Conservation (phyloP, 805 yeast genomes). For the Candida golubevii region DNA sequence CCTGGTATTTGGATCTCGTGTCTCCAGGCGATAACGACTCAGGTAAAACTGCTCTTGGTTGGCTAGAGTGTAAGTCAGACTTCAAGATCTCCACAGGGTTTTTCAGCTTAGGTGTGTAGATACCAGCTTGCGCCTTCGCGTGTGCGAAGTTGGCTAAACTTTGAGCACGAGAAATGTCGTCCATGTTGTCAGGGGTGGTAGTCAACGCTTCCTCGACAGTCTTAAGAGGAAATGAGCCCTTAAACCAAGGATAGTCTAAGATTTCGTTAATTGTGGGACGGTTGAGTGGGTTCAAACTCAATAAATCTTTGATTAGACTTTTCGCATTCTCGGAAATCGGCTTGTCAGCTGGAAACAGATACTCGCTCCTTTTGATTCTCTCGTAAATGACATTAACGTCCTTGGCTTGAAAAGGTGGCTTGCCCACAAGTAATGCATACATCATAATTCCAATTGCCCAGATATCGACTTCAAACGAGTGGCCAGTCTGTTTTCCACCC, state of each 20-base stretch:
- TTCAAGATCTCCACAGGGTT: slow-evolving; percentile 68
- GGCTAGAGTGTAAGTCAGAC: slow-evolving; percentile 66
- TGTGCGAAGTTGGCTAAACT: slow-evolving; percentile 63
- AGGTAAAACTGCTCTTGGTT: slow-evolving; percentile 69
- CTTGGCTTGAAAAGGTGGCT: slow-evolving; percentile 97
- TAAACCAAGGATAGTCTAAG: slow-evolving; percentile 81
- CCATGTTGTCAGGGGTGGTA: slow-evolving; percentile 55
- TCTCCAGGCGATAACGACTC: slow-evolving; percentile 90
- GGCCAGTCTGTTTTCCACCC: slow-evolving; percentile 83
- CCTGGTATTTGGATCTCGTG: slow-evolving; percentile 82
- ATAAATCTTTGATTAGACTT: slow-evolving; percentile 63
- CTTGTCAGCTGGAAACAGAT: slow-evolving; percentile 67
- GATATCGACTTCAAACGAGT: slow-evolving; percentile 89
- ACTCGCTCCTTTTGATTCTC: slow-evolving; percentile 80
- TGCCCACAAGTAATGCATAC: slow-evolving; percentile 87
- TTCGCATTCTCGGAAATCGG: slow-evolving; percentile 71
- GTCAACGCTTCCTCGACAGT: slow-evolving; percentile 61
- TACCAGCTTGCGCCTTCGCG: slow-evolving; percentile 62
- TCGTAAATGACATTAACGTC: slow-evolving; percentile 91
- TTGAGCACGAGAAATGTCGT: slow-evolving; percentile 52
- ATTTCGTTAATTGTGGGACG: slow-evolving; percentile 82
- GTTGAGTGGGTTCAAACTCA: slow-evolving; percentile 70
- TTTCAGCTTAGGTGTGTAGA: slow-evolving; percentile 47
- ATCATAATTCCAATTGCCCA: slow-evolving; percentile 99
- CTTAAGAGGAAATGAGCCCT: slow-evolving; percentile 74